Evolutionary conservation across 108 stramenopile genomes (phyloP), one percentile per base, ranked within the genome.

Genomic region (Aurantiochytrium sp.): DNA sequence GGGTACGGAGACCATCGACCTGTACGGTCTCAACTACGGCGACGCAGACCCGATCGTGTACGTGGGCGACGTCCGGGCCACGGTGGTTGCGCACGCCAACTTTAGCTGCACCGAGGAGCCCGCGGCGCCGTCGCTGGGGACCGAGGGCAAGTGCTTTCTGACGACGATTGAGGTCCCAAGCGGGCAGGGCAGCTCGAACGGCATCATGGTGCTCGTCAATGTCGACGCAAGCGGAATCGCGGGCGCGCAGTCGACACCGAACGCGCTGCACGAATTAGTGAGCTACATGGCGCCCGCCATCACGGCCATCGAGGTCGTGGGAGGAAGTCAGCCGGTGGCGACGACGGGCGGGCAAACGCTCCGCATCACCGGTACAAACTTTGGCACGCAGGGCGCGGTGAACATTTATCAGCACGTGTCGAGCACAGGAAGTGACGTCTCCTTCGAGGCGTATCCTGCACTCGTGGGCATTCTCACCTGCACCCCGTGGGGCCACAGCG

Each of bases 341-440:
- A 81, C 73, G 24, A 42, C 8, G 21, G 73, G 73, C 39, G 73
- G 73, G 12, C 15, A 34, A 19, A 45, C 24, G 37, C 24, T 88
- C 37, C 37, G 36, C 39, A 32, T 88, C 30, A 55, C 88, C 4
- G 88, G 88, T 27, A 39, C 73, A 0, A 88, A 88, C 54, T 85
- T 88, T 73, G 88, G 88, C 12, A 54, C 42, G 36, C 19, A 37
- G 36, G 42, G 36, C 37, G 39, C 22, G 73, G 55, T 52, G 17
- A 21, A 4, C 37, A 36, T 88, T 12, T 48, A 48, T 42, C 73
- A 81, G 73, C 45, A 41, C 19, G 45, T 41, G 3, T 12, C 36
- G 10, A 48, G n/a, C 30, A 12, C 42, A 17, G 45, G n/a, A 6
- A 27, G 15, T 37, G 73, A 48, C 24, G 39, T 81, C 73, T 27